Evolutionary conservation across 106 monocot genomes (phyloP).

Genomic region (Platanthera zijinensis): DNA sequence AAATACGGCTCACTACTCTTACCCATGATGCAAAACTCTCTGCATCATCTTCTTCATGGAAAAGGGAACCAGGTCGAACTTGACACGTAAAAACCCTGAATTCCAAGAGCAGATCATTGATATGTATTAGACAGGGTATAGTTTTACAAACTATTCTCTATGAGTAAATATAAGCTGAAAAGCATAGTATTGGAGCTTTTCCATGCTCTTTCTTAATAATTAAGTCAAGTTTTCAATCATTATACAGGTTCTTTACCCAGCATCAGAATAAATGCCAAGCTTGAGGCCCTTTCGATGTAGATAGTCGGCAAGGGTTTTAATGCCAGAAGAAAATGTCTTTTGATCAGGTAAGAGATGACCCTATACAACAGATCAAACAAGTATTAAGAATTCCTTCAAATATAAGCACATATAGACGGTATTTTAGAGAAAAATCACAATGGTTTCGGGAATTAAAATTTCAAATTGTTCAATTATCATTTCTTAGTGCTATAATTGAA

Average conservation of each 20-base stretch:
- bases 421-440: neutral
- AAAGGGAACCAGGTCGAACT: constrained; percentile 91
- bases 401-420: neutral
- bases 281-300: constrained; percentile 82
- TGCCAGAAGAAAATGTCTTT: constrained; percentile 78
- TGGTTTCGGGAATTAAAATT: neutral
- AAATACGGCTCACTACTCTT: constrained; percentile 1
- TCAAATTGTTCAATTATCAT: neutral
- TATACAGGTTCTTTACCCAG: constrained; percentile 51
- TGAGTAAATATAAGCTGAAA: neutral
- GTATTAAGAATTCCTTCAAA: neutral
- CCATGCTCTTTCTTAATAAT: neutral
- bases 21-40: constrained; percentile 91
- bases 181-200: neutral
- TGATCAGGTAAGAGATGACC: constrained; percentile 71
- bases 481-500: neutral
- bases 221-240: neutral
- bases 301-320: constrained; percentile 83
- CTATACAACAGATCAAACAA: constrained; percentile 26
- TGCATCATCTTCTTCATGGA: constrained; percentile 77
- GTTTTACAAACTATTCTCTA: neutral
- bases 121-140: neutral
- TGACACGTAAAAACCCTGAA: constrained; percentile 87
- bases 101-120: constrained; percentile 4
- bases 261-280: constrained; percentile 98